Evolutionary conservation across 1,284 basidiomycete species (phyloP), one percentile per base, ranked within the genome.

Genomic region (Naganishia albida): DNA sequence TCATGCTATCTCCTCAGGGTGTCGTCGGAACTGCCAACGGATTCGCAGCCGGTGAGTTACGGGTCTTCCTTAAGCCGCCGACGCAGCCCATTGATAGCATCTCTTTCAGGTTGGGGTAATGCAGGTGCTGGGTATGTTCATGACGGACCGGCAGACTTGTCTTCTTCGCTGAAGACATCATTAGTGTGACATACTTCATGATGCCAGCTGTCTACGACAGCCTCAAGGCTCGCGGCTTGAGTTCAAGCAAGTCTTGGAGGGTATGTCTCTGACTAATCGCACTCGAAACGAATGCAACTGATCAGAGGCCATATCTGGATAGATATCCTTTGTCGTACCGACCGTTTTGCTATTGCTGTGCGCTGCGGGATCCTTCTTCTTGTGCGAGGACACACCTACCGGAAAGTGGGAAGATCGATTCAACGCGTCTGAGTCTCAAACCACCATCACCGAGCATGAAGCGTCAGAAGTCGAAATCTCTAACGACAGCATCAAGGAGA

Each of bases 11-110:
- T 49, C 76, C 84, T 12, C 64, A 75, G 3, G 75, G 81, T 15
- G 83, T 83, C 1, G 70, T 85, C 23, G 73, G 78, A 0, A 65
- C 78, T 3, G 81, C 83, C 68, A 71, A 81, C 0, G 84, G 86
- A 12, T 88, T 86, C 85, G 78, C 85, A 67, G 81, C 81, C 12
- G 78, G 53, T 55, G 25, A 43, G 53, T 55, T 2, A n/a, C n/a
- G n/a, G n/a, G n/a, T n/a, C n/a, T n/a, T n/a, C n/a, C n/a, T n/a
- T n/a, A n/a, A n/a, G n/a, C n/a, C n/a, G n/a, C n/a, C n/a, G n/a
- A n/a, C n/a, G n/a, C n/a, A n/a, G n/a, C n/a, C n/a, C n/a, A n/a
- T n/a, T n/a, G n/a, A n/a, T n/a, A n/a, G n/a, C n/a, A n/a, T 85
- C 86, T 1, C 84, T 85, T 0, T 86, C 85, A 1, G 75, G 63